Percentiles rank a stretch among this genome's conserved stretches.
Evolutionary conservation across 1,284 basidiomycete genomes (phyloP).

Genomic region (Pseudozyma sp.): DNA sequence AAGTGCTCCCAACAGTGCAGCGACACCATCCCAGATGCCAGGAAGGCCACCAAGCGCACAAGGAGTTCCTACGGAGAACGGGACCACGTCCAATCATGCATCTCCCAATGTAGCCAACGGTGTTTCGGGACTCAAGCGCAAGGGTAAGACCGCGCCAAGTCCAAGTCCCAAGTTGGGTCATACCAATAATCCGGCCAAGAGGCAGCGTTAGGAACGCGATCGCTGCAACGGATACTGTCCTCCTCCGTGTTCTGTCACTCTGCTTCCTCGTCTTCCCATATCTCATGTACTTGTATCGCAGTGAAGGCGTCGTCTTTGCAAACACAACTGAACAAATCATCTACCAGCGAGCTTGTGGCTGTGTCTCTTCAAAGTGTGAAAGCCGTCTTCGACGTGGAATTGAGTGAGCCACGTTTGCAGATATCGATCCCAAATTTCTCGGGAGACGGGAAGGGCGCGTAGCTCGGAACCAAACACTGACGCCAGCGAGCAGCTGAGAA

Average conservation of each 20-base stretch:
- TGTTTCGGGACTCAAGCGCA: conserved; percentile 32
- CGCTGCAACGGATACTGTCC: not conserved
- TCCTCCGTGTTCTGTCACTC: not conserved
- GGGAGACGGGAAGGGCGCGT: conserved; percentile 7
- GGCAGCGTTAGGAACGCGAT: conserved; percentile 20
- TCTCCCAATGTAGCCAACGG: conserved; percentile 38
- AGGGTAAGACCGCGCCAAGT: conserved; percentile 44
- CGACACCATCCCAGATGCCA: conserved; percentile 24
- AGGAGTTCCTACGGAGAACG: conserved; percentile 27
- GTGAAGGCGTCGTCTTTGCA: conserved; percentile 5
- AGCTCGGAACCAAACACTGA: not conserved
- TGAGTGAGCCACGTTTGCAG: too few species aligned
- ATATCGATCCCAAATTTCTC: not conserved
- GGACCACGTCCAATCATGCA: conserved; percentile 26
- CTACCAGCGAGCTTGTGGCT: not conserved
- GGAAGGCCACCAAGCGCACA: conserved; percentile 42
- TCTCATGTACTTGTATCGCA: conserved; percentile 11
- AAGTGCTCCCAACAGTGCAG: conserved; percentile 5
- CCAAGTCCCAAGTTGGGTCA: conserved; percentile 44
- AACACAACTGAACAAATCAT: not conserved
- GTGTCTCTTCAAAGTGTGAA: not conserved
- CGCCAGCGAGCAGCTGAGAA: not conserved
- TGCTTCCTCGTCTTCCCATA: not conserved
- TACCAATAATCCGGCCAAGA: conserved; percentile 37
- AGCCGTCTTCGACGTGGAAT: conserved; percentile 8